These are phyloP conservation scores for Colletotrichum chrysophilum DNA, from an alignment of 2,329 filamentous ascomycete genomes.

Conservation along the genomic window DNA sequence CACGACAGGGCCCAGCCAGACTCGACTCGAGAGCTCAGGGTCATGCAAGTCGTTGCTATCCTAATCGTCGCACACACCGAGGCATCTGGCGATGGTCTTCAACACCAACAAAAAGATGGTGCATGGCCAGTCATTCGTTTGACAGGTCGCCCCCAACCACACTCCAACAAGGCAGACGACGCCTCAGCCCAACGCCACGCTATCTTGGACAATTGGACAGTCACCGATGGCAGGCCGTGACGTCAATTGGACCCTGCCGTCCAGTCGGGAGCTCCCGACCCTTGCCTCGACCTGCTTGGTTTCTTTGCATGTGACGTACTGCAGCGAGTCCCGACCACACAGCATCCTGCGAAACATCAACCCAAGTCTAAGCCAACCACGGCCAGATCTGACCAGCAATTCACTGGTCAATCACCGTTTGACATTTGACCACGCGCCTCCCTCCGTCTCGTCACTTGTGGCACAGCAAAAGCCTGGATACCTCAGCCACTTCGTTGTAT, in stretches of 20 bases:
- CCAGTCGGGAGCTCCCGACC: constrained; percentile 21
- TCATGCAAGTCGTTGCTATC: neutral
- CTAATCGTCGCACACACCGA: neutral
- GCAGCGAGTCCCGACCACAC: neutral
- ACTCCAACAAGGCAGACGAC: neutral
- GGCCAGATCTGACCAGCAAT: neutral
- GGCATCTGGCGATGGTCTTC: neutral
- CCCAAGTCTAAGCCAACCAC: neutral
- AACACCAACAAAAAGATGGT: neutral
- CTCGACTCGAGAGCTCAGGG: neutral
- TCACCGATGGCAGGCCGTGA: neutral
- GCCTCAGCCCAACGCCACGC: neutral
- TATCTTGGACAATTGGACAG: neutral
- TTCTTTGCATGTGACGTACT: constrained; percentile 18
- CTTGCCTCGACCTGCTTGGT: neutral
- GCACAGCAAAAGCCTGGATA: neutral
- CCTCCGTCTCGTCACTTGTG: neutral
- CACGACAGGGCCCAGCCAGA: neutral
- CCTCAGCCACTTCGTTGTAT: neutral
- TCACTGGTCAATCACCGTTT: neutral
- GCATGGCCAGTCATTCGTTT: neutral
- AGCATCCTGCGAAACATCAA: neutral
- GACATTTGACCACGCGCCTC: neutral
- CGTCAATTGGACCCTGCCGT: constrained; percentile 11
- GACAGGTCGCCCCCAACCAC: neutral